Evolutionary conservation across 2,329 filamentous ascomycete genomes (phyloP).

Genomic region (Colletotrichum truncatum): DNA sequence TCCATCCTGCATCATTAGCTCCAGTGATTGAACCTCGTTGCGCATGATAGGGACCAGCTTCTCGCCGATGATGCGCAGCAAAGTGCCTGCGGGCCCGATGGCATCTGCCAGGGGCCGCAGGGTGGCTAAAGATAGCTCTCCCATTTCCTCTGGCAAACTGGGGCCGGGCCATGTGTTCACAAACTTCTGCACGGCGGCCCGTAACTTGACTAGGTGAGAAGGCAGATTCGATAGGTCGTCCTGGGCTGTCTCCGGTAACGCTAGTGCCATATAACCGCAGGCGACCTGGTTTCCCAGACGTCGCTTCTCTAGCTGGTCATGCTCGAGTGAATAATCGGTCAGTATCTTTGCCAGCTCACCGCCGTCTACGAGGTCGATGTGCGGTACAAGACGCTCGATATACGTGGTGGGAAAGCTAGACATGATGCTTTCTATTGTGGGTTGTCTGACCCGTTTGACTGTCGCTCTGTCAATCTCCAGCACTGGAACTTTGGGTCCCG

Average conservation of each 20-base stretch:
- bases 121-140: background rate
- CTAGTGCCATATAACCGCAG: constrained; percentile 34
- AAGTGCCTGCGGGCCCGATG: background rate
- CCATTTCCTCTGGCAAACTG: background rate
- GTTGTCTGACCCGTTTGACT: background rate
- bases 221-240: constrained; percentile 34
- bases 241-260: constrained; percentile 30
- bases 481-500: background rate
- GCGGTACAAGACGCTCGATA: constrained; percentile 36
- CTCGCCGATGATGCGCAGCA: constrained; percentile 36
- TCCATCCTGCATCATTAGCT: constrained; percentile 39
- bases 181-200: background rate
- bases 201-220: constrained; percentile 26
- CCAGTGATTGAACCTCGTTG: constrained; percentile 34
- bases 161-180: background rate
- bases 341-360: constrained; percentile 37
- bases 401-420: constrained; percentile 36
- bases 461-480: constrained; percentile 1
- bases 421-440: constrained; percentile 1
- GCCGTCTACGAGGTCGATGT: constrained; percentile 30
- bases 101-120: background rate
- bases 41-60: constrained; percentile 36
- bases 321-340: constrained; percentile 35
- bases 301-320: constrained; percentile 35
- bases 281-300: constrained; percentile 30